Evolutionary conservation across 2,329 filamentous ascomycete genomes (phyloP), one percentile per base, ranked within the genome.

Genomic region (Coniochaeta hoffmannii): DNA sequence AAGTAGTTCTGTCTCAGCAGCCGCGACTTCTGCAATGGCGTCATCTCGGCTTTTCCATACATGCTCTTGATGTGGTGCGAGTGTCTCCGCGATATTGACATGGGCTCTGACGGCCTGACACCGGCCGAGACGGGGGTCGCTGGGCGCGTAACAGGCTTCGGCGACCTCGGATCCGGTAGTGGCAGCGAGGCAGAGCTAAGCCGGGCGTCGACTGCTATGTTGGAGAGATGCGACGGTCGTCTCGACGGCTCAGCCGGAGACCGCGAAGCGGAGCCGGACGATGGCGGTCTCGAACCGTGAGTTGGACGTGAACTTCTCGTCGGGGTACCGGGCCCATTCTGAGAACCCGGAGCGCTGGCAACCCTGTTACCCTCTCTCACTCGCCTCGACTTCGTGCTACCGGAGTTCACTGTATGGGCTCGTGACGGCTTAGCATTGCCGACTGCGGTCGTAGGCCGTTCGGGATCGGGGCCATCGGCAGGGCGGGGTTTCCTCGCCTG

Each of bases 1-100:
- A 93, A 94, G 68, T 94, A 94, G 68, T 94, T 89, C 57, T 91
- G 88, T 55, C 88, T 78, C 58, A 94, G 68, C 10, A 91, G 71
- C 51, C 85, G 84, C n/a, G 83, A 80, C 67, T 89, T 90, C 66
- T 92, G 87, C 11, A 75, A 70, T 4, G 74, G 68, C 1, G 83
- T 83, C 65, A 93, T 73, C 22, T 87, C 80, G n/a, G 77, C 79
- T 2, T 85, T 77, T 15, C 74, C 82, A 12, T 84, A 67, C 5
- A 80, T 70, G 5, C 78, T 78, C 61, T 86, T 82, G 53, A 77
- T 67, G 57, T 81, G 73, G 62, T 85, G 85, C 2, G 85, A 83
- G 69, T 88, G 85, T 61, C 84, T 76, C 58, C 82, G 49, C 2
- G 31, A 31, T 34, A 51, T 73, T 4, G 75, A 68, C 28, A 81